These are phyloP conservation scores for Suhomyces atakaporum DNA, from an alignment of 1,139 yeast genomes.

Conservation along the genomic window DNA sequence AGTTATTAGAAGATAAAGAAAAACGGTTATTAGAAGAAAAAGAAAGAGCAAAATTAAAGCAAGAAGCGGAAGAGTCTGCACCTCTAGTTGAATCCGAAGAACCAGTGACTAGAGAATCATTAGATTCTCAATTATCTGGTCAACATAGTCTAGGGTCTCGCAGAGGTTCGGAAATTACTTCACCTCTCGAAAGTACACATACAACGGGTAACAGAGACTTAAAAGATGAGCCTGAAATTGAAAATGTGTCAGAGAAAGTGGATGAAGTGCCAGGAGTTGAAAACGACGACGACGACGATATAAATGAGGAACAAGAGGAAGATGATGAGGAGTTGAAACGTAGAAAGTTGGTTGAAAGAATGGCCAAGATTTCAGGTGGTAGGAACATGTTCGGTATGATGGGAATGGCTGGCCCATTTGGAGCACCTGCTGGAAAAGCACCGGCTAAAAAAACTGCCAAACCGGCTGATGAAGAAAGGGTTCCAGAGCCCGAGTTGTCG, in stretches of 20 bases:
- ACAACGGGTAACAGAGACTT: constrained; percentile 4
- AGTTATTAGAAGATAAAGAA: constrained; percentile 39
- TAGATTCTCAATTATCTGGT: constrained; percentile 7
- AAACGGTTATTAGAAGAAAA: constrained; percentile 37
- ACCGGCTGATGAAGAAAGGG: constrained; percentile 15
- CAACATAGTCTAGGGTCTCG: constrained; percentile 3
- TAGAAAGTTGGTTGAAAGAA: constrained; percentile 81
- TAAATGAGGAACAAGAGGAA: constrained; percentile 22
- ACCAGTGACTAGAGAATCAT: constrained; percentile 2
- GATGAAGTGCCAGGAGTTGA: constrained; percentile 1
- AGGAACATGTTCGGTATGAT: constrained; percentile 86
- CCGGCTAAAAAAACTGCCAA: constrained; percentile 18
- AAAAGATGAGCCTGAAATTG: constrained; percentile 4
- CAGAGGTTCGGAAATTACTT: constrained; percentile 3
- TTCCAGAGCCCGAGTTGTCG: not conserved
- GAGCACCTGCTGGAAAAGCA: constrained; percentile 38
- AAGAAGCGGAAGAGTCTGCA: constrained; percentile 8
- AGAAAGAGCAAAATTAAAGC: constrained; percentile 16
- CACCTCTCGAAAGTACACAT: constrained; percentile 8
- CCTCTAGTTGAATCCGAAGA: constrained; percentile 3
- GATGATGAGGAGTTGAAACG: constrained; percentile 82
- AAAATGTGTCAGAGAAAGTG: constrained; percentile 5
- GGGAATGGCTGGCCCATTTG: constrained; percentile 63
- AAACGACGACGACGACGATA: constrained; percentile 5
- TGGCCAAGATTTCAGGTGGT: constrained; percentile 95